Base-by-base conservation (phyloP, 140 eudicot genomes). In the Anethum foeniculum region DNA sequence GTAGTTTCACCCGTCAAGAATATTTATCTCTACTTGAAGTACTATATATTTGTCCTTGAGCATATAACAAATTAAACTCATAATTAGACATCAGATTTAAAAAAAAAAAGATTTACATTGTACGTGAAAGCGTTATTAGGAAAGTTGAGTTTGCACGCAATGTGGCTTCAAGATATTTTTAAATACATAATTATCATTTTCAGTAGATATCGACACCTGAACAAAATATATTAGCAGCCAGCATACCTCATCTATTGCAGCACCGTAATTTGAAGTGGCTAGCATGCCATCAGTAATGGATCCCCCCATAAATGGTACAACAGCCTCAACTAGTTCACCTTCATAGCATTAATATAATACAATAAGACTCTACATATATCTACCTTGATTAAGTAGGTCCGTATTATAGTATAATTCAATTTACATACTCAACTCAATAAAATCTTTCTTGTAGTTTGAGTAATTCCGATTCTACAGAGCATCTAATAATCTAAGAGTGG, bases 231-330 rank as follows among this genome's bases (percentile, higher is more conserved):
- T 43, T 36, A 78, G 6, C 46, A 54, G 32, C n/a, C 64, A 82
- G 65, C 34, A 77, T 83, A 90, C 99, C 98, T 96, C 98, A 51
- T 91, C 88, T 19, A 91, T 92, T 23, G 99, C 97, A 86, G 97
- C 97, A 65, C 99, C 99, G 14, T 95, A 92, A 83, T 95, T 90
- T 75, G n/a, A n/a, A n/a, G n/a, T n/a, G n/a, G n/a, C n/a, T n/a
- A n/a, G n/a, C n/a, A n/a, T n/a, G n/a, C n/a, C n/a, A n/a, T n/a
- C n/a, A n/a, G n/a, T n/a, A n/a, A n/a, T n/a, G n/a, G n/a, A n/a
- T n/a, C n/a, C n/a, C n/a, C n/a, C n/a, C n/a, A n/a, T n/a, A n/a
- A n/a, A n/a, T n/a, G n/a, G n/a, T n/a, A n/a, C n/a, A n/a, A n/a
- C n/a, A n/a, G n/a, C n/a, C n/a, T n/a, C n/a, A n/a, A n/a, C n/a